Evolutionary conservation across 352 stramenopile genomes (phyloP).

Genomic region (Phytophthora ohioensis): DNA sequence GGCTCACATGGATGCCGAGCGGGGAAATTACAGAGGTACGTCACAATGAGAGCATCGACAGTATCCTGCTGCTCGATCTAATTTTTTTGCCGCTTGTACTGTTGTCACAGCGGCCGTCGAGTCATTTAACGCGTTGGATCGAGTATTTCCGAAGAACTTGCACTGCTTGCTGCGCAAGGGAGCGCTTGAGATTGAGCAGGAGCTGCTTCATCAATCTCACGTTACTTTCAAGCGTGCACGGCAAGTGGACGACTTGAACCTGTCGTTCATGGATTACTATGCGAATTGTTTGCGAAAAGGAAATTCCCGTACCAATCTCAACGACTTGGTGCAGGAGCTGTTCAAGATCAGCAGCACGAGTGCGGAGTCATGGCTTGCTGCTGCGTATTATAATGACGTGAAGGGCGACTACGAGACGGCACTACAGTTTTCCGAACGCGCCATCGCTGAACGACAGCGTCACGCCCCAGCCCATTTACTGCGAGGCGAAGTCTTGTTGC

Average conservation of each 20-base stretch:
- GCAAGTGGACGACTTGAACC: slow-evolving; percentile 72
- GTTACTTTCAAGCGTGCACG: slow-evolving; percentile 62
- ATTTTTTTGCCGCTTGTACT: not conserved
- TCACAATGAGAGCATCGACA: not conserved
- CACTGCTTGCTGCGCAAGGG: slow-evolving; percentile 63
- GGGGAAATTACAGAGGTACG: slow-evolving; percentile 53
- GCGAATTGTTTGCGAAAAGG: slow-evolving; percentile 67
- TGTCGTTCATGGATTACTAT: slow-evolving; percentile 71
- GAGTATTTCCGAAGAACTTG: slow-evolving; percentile 73
- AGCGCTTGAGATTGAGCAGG: slow-evolving; percentile 69
- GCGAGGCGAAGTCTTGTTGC: slow-evolving; percentile 66
- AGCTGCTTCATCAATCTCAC: slow-evolving; percentile 65
- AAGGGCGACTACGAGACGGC: slow-evolving; percentile 78
- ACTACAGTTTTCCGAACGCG: slow-evolving; percentile 76
- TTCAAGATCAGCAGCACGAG: slow-evolving; percentile 68
- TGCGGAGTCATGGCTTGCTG: slow-evolving; percentile 76
- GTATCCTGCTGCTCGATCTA: too few species aligned
- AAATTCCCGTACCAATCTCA: slow-evolving; percentile 57
- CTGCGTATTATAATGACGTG: slow-evolving; percentile 76
- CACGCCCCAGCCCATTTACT: slow-evolving; percentile 70
- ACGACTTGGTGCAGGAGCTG: slow-evolving; percentile 73
- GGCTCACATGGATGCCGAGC: slow-evolving; percentile 60
- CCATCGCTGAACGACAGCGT: slow-evolving; percentile 49
- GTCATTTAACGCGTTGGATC: slow-evolving; percentile 50
- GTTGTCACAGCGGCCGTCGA: slow-evolving; percentile 43